Evolutionary conservation across 2,329 filamentous ascomycete genomes (phyloP), one percentile per base, ranked within the genome.

Genomic region (Raffaelea arxii): DNA sequence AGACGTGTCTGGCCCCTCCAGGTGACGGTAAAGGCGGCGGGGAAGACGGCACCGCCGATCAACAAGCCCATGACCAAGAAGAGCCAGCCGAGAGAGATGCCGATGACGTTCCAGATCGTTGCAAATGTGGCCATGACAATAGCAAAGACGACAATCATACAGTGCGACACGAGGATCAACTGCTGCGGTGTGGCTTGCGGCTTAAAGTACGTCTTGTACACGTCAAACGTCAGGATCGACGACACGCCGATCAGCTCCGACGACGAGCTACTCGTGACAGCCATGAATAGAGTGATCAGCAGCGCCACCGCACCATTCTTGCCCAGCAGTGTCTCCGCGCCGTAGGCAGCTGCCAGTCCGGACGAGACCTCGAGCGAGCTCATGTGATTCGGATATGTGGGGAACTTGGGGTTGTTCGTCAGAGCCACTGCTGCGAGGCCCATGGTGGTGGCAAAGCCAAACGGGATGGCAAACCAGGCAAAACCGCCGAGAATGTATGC

Each of bases 261-360:
- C 5, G 51, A 65, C 42, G 67, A 68, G 1, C 62, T 62, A 5
- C 58, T 61, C 0, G 68, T 70, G 4, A 68, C 65, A 4, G 67
- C 66, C 68, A 70, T 70, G 58, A 71, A 71, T 0, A 70, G 59
- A 12, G 69, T 59, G 2, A 70, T 50, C 7, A 65, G 53, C 49
- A 65, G 51, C 6, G 61, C 51, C 2, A 55, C 58, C 1, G 60
- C 58, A 2, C 62, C 62, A 11, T 59, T 60, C 25, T 52, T 59
- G 1, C 62, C 60, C 1, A 66, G 53, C 10, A 69, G 50, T 1
- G 63, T 59, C 27, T 60, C 55, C 4, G 60, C 59, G 19, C 50
- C 53, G 3, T 58, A 58, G 9, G 60, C 59, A 2, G 55, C 50
- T 14, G 54, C 55, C 3, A 61, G 51, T 1, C 64, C 64, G 0